A percentile compares a stretch with the other conserved stretches of the same genome.
These are phyloP conservation scores for Haplographium delicatum DNA, from an alignment of 495 filamentous ascomycete species.

Conservation along the genomic window DNA sequence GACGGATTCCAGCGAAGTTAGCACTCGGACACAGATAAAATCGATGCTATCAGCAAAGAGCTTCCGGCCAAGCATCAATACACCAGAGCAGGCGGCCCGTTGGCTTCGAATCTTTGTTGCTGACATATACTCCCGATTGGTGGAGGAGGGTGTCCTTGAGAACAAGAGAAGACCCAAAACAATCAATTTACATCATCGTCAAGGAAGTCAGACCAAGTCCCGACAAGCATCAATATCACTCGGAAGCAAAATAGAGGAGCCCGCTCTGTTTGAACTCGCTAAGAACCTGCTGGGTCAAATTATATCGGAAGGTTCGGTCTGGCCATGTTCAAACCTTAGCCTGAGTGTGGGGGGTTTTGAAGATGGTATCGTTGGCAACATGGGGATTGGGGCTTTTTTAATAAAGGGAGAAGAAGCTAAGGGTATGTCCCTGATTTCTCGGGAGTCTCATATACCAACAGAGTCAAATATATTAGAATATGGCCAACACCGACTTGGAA, in stretches of 20 bases:
- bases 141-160: slow-evolving; percentile 89
- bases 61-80: slow-evolving; percentile 80
- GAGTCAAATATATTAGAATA: background rate
- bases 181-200: slow-evolving; percentile 75
- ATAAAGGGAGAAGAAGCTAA: slow-evolving; percentile 73
- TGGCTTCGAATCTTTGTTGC: slow-evolving; percentile 92
- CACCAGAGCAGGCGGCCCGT: slow-evolving; percentile 70
- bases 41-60: slow-evolving; percentile 98
- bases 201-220: slow-evolving; percentile 63
- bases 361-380: slow-evolving; percentile 76
- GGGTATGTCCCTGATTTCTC: slow-evolving; percentile 32
- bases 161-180: slow-evolving; percentile 81
- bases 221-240: slow-evolving; percentile 70
- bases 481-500: slow-evolving; percentile 36
- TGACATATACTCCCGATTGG: slow-evolving; percentile 83
- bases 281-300: slow-evolving; percentile 73
- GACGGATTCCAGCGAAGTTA: slow-evolving; percentile 83
- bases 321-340: slow-evolving; percentile 83
- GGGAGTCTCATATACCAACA: no score
- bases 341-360: slow-evolving; percentile 87
- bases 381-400: slow-evolving; percentile 79
- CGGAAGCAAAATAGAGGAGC: slow-evolving; percentile 67
- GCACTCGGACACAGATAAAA: slow-evolving; percentile 87
- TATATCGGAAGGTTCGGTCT: slow-evolving; percentile 67
- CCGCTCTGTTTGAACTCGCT: slow-evolving; percentile 69